Conservation (phyloP, 768 basidiomycete genomes). For the Agaricus blazei region DNA sequence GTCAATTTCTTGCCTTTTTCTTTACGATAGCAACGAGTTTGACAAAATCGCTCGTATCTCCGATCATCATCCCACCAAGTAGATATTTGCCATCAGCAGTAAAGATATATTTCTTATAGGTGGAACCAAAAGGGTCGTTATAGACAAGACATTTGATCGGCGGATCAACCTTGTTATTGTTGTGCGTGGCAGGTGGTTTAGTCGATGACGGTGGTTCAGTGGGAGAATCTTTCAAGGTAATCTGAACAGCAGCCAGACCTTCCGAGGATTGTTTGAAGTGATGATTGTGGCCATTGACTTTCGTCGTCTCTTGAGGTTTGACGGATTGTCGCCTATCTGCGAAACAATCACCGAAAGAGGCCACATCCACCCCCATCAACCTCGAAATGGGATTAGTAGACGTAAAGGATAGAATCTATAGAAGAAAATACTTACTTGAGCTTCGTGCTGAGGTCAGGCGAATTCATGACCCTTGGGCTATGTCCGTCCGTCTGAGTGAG, state of each 20-base stretch:
- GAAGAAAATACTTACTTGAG: slow-evolving; percentile 33
- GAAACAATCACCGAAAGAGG: slow-evolving; percentile 71
- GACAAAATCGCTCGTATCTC: slow-evolving; percentile 61
- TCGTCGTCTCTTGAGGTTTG: slow-evolving; percentile 14
- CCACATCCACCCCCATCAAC: slow-evolving; percentile 42
- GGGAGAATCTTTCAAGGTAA: not conserved
- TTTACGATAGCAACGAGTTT: slow-evolving; percentile 68
- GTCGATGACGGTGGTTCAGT: not conserved
- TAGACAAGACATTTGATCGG: slow-evolving; percentile 60
- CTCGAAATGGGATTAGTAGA: slow-evolving; percentile 8
- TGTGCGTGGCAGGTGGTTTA: not conserved
- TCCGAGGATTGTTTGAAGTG: not conserved
- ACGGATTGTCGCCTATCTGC: slow-evolving; percentile 40
- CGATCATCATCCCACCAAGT: slow-evolving; percentile 79
- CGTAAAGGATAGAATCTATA: not conserved
- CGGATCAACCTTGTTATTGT: slow-evolving; percentile 17
- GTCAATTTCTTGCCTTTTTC: slow-evolving; percentile 43
- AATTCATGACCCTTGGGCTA: slow-evolving; percentile 35
- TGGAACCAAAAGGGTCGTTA: slow-evolving; percentile 63
- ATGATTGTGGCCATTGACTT: not conserved
- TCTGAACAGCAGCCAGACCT: not conserved
- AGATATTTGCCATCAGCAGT: slow-evolving; percentile 66
- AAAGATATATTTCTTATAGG: slow-evolving; percentile 78
- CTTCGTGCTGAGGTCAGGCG: slow-evolving; percentile 67
- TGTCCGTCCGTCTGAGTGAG: slow-evolving; percentile 46